Percentiles rank a stretch among this genome's conserved stretches.
phyloP scores from a whole-genome alignment of 495 filamentous ascomycete genomes.

The Lophiostoma macrostomum region DNA sequence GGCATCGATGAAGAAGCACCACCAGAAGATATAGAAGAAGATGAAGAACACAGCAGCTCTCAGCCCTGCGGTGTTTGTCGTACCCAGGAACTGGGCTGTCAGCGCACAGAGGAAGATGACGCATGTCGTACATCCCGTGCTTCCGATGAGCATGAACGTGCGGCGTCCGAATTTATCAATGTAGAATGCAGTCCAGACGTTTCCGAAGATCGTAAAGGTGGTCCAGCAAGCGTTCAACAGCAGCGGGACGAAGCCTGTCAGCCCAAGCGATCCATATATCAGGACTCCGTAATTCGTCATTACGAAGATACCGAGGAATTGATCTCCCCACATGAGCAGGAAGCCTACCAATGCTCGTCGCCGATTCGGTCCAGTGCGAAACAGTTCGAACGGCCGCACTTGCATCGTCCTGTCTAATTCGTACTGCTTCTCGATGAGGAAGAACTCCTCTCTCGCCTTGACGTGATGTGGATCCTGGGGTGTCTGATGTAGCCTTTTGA shows the following conservation, averaged over 20 bases:
- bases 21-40: constrained; percentile 48
- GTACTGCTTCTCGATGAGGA: constrained; percentile 45
- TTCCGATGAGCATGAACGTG: constrained; percentile 47
- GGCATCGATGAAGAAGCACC: constrained; percentile 50
- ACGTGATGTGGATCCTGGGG: constrained; percentile 40
- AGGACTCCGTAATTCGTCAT: constrained; percentile 52
- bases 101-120: constrained; percentile 47
- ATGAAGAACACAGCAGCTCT: constrained; percentile 50
- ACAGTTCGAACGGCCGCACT: constrained; percentile 38
- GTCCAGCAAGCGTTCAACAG: constrained; percentile 50
- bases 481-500: constrained; percentile 38
- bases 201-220: constrained; percentile 48
- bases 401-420: constrained; percentile 38
- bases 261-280: constrained; percentile 49
- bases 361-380: constrained; percentile 46
- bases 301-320: constrained; percentile 43
- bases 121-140: constrained; percentile 41
- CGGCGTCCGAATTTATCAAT: constrained; percentile 49
- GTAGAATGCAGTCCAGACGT: constrained; percentile 48
- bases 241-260: constrained; percentile 47
- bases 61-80: constrained; percentile 47
- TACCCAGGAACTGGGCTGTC: constrained; percentile 45
- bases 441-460: constrained; percentile 43
- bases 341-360: constrained; percentile 40
- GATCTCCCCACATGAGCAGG: constrained; percentile 29